phyloP scores from a whole-genome alignment of 2,329 filamentous ascomycete genomes.

The Fusarium coffeatum region DNA sequence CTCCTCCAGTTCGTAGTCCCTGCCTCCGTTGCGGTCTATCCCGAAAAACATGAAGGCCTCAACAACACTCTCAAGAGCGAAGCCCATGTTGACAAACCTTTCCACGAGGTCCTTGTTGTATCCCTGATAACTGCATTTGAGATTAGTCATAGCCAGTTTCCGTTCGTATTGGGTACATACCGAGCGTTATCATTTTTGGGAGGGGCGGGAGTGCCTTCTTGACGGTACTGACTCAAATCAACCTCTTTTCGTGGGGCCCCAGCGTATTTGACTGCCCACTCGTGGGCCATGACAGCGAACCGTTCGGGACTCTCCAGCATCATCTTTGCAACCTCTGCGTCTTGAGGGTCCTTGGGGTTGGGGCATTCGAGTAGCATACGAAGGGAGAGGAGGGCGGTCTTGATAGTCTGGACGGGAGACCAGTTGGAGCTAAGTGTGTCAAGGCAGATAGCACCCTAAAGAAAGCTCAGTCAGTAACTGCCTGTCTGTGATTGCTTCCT shows the following conservation, averaged over 20 bases:
- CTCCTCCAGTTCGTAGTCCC: slow-evolving; percentile 88
- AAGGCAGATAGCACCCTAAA: slow-evolving; percentile 92
- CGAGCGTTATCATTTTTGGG: slow-evolving; percentile 39
- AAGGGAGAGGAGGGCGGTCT: slow-evolving; percentile 91
- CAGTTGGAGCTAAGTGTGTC: slow-evolving; percentile 90
- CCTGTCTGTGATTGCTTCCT: not conserved
- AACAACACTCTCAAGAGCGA: slow-evolving; percentile 87
- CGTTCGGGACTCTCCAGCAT: slow-evolving; percentile 80
- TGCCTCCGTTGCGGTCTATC: slow-evolving; percentile 80
- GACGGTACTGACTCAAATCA: slow-evolving; percentile 58
- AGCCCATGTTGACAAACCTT: slow-evolving; percentile 90
- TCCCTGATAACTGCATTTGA: slow-evolving; percentile 76
- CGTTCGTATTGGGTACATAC: slow-evolving; percentile 41
- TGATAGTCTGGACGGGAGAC: slow-evolving; percentile 97
- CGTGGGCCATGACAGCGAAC: slow-evolving; percentile 84
- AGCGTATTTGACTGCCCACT: slow-evolving; percentile 90
- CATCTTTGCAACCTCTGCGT: slow-evolving; percentile 94
- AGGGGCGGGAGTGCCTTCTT: slow-evolving; percentile 58
- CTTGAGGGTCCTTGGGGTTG: slow-evolving; percentile 96
- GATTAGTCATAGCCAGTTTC: not conserved
- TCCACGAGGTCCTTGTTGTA: slow-evolving; percentile 88
- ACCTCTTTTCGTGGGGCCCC: slow-evolving; percentile 70
- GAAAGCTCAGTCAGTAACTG: slow-evolving; percentile 25
- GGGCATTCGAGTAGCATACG: slow-evolving; percentile 93
- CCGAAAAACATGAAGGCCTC: slow-evolving; percentile 84